Evolutionary conservation across 2,329 filamentous ascomycete genomes (phyloP), one percentile per base, ranked within the genome.

Genomic region (Fusarium penzigii): DNA sequence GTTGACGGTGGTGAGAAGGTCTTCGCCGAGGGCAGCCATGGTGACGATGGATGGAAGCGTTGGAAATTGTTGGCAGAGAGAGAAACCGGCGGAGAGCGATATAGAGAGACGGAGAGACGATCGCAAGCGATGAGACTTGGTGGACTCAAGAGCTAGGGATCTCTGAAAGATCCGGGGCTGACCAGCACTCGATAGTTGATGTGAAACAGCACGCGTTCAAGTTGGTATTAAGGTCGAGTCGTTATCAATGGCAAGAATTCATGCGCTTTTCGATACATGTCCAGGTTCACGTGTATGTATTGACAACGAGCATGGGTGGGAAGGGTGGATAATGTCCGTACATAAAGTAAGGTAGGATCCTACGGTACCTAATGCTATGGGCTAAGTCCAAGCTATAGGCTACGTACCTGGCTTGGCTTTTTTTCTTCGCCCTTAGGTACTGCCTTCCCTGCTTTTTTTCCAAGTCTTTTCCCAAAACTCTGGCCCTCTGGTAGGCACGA

Each of bases 11-110:
- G 85, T 86, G 72, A 99, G 85, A 75, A 99, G 80, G 76, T 99
- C 92, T 75, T 99, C 94, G 70, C 94, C 93, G 67, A 99, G 86
- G 68, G 93, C 86, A 71, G 94, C 89, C 94, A 97, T 99, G 71
- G 57, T 68, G 68, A 67, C 62, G 63, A 53, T 54, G 51, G 46
- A 48, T 36, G 5, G 32, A 11, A 36, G 32, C 10, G 13, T 36
- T 36, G 13, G 32, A 14, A 36, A 11, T 36, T 11, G 10, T 36
- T 36, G 32, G 32, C 13, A 36, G 32, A 36, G 10, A 36, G 32
- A 25, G 13, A 11, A 36, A 36, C 32, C 44, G 44, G 49, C 40
- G 42, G 40, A 50, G 39, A 43, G 46, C 52, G 45, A 57, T 43
- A 42, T 36, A 47, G 46, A 44, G 38, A 42, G 48, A 34, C 39